A percentile compares a stretch with the other conserved stretches of the same genome.
These are phyloP conservation scores for Pseudocercospora vitis DNA, from an alignment of 2,329 filamentous ascomycete species.

Conservation along the genomic window DNA sequence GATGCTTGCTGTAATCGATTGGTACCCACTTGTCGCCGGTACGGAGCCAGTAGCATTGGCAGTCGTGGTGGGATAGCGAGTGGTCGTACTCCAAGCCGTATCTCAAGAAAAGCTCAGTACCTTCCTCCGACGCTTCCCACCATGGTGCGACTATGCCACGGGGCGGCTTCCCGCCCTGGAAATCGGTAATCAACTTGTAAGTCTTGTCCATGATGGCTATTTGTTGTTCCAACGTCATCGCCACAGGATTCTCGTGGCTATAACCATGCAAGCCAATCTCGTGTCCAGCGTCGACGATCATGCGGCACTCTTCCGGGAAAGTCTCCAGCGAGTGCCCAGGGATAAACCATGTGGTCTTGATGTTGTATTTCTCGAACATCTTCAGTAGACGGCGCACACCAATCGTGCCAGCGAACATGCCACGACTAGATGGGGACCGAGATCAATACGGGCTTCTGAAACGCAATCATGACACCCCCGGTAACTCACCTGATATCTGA, in stretches of 20 bases:
- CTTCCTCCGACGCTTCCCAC: slow-evolving; percentile 72
- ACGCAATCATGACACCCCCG: no score
- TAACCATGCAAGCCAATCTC: slow-evolving; percentile 72
- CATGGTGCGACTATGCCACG: slow-evolving; percentile 71
- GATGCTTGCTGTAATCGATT: slow-evolving; percentile 64
- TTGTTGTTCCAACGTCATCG: slow-evolving; percentile 75
- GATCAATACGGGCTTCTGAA: no score
- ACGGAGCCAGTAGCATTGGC: slow-evolving; percentile 62
- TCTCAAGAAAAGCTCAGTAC: slow-evolving; percentile 62
- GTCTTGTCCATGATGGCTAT: slow-evolving; percentile 73
- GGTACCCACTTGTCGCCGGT: slow-evolving; percentile 67
- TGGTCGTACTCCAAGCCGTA: slow-evolving; percentile 72
- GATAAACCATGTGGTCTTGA: slow-evolving; percentile 68
- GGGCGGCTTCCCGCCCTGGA: slow-evolving; percentile 68
- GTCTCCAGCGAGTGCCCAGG: slow-evolving; percentile 64
- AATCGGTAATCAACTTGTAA: slow-evolving; percentile 67
- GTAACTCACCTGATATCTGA: slow-evolving; percentile 73
- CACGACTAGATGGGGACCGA: no score
- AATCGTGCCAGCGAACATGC: slow-evolving; percentile 66
- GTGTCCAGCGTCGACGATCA: slow-evolving; percentile 63
- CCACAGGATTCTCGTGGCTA: slow-evolving; percentile 69
- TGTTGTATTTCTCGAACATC: slow-evolving; percentile 69
- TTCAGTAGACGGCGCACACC: slow-evolving; percentile 67
- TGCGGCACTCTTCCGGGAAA: slow-evolving; percentile 64
- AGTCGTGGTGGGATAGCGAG: slow-evolving; percentile 65